Percentiles rank a stretch among this genome's conserved stretches.
These are phyloP conservation scores for Termitomyces titanicus DNA, from an alignment of 768 basidiomycete genomes.

Conservation along the genomic window DNA sequence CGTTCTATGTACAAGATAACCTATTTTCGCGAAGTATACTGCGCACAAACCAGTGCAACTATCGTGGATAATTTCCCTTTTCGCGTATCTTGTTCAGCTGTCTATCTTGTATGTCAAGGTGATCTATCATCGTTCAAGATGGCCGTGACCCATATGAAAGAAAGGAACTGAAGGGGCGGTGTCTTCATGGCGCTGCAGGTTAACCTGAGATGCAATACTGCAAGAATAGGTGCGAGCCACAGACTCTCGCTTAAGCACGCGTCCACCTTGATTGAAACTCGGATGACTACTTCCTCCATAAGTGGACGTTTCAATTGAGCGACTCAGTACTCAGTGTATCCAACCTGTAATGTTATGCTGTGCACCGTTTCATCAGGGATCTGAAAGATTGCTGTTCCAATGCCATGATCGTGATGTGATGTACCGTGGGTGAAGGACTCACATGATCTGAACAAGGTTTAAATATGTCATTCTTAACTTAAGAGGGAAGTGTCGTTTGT, in stretches of 20 bases:
- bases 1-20: neutral
- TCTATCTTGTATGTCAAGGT: neutral
- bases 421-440: too few relatives aligned
- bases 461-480: neutral
- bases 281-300: neutral
- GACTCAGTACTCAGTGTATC: too few relatives aligned
- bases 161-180: neutral
- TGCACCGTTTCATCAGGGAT: conserved; percentile 1
- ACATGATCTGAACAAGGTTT: conserved; percentile 12
- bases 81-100: too few relatives aligned
- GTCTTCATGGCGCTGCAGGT: neutral
- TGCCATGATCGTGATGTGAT: neutral
- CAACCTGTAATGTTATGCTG: neutral
- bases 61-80: neutral
- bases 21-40: neutral
- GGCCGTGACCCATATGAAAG: neutral
- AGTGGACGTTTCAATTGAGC: neutral
- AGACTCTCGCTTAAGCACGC: neutral
- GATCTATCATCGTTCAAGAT: neutral
- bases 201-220: neutral
- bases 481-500: neutral
- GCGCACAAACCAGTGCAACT: neutral
- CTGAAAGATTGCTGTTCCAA: neutral
- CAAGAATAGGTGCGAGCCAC: neutral
- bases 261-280: neutral